These are phyloP conservation scores for Baorangia bicolor DNA, from an alignment of 768 basidiomycete species.

Conservation along the genomic window DNA sequence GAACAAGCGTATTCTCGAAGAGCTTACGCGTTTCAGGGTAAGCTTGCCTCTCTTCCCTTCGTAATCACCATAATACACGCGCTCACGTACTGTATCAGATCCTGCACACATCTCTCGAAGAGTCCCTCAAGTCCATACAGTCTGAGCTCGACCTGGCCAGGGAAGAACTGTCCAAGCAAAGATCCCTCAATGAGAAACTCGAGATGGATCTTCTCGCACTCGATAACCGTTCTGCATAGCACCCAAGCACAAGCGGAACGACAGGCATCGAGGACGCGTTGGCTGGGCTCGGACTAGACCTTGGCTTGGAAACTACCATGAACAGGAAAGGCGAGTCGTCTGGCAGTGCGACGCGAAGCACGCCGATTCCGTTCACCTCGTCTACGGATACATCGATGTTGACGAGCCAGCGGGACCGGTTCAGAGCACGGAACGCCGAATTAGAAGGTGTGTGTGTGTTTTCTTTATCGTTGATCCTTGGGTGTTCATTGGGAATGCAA, in stretches of 20 bases:
- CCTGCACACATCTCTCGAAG: slow-evolving; percentile 77
- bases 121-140: slow-evolving; percentile 55
- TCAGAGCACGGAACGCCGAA: slow-evolving; percentile 94
- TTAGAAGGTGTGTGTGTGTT: slow-evolving; percentile 75
- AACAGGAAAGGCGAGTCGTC: slow-evolving; percentile 21
- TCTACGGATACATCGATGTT: slow-evolving; percentile 91
- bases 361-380: slow-evolving; percentile 68
- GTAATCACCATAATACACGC: not conserved
- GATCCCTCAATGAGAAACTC: slow-evolving; percentile 79
- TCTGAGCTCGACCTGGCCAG: slow-evolving; percentile 57
- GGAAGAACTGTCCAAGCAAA: slow-evolving; percentile 75
- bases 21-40: slow-evolving; percentile 88
- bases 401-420: slow-evolving; percentile 95
- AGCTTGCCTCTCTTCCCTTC: slow-evolving; percentile 5
- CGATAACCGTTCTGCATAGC: slow-evolving; percentile 45
- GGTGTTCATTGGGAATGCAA: not conserved
- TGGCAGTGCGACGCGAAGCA: slow-evolving; percentile 40
- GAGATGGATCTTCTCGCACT: slow-evolving; percentile 88
- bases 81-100: slow-evolving; percentile 49
- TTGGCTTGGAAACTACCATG: slow-evolving; percentile 13
- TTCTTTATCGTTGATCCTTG: not conserved
- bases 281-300: slow-evolving; percentile 69
- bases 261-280: slow-evolving; percentile 53
- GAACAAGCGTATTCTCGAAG: slow-evolving; percentile 90
- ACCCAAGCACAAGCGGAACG: slow-evolving; percentile 24